phyloP scores from a whole-genome alignment of 306 rosid genomes.

The Crotalaria pallida region DNA sequence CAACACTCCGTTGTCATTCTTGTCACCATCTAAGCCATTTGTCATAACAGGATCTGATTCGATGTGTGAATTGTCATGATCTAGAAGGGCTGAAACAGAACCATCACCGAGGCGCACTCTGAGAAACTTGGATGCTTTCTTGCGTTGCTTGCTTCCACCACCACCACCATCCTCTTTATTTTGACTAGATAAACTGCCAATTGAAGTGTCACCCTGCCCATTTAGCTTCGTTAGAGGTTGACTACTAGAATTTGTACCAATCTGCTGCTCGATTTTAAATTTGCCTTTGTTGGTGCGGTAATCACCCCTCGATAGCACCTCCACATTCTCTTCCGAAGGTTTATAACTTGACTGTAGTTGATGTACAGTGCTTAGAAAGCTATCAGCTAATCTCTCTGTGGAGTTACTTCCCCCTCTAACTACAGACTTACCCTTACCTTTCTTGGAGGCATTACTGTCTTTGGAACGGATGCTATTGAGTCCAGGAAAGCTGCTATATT shows the following conservation, averaged over 20 bases:
- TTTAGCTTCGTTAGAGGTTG: slow-evolving; percentile 30
- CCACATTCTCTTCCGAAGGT: slow-evolving; percentile 54
- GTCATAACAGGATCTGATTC: slow-evolving; percentile 32
- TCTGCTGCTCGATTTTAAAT: slow-evolving; percentile 38
- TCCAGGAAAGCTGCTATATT: slow-evolving; percentile 28
- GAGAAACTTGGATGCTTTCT: slow-evolving; percentile 71
- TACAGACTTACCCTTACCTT: slow-evolving; percentile 64
- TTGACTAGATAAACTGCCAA: slow-evolving; percentile 38
- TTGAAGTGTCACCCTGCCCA: slow-evolving; percentile 35
- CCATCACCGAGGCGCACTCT: slow-evolving; percentile 84
- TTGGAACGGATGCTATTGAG: slow-evolving; percentile 18
- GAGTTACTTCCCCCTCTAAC: slow-evolving; percentile 39
- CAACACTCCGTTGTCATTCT: slow-evolving; percentile 41
- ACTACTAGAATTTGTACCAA: slow-evolving; percentile 31
- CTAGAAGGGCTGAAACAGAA: slow-evolving; percentile 45
- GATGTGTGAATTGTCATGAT: slow-evolving; percentile 27
- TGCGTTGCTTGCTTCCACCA: slow-evolving; percentile 71
- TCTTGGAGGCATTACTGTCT: slow-evolving; percentile 46
- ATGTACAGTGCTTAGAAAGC: slow-evolving; percentile 55
- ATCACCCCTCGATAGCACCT: slow-evolving; percentile 66
- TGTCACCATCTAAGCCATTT: slow-evolving; percentile 26
- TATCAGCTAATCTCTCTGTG: slow-evolving; percentile 48
- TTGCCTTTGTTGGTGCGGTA: slow-evolving; percentile 67
- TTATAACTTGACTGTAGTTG: slow-evolving; percentile 61
- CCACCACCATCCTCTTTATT: slow-evolving; percentile 51